phyloP scores from a whole-genome alignment of 257 asterid species.

The Penstemon davidsonii region DNA sequence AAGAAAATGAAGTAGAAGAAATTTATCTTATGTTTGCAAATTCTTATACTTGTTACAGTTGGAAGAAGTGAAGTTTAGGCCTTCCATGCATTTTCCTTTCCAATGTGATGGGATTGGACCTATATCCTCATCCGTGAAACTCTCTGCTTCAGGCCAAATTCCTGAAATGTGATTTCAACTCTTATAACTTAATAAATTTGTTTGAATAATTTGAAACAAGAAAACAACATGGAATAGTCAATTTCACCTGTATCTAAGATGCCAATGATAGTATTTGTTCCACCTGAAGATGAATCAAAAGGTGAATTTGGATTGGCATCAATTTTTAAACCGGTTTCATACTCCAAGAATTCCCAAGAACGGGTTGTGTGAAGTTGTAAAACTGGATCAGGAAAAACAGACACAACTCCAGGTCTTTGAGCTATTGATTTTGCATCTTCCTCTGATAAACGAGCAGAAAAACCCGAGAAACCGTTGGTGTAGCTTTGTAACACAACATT shows the following conservation, averaged over 20 bases:
- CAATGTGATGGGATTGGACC: conserved; percentile 65
- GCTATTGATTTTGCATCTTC: conserved; percentile 63
- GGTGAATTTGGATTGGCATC: conserved; percentile 30
- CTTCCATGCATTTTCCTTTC: conserved; percentile 80
- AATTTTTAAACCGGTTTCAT: conserved; percentile 41
- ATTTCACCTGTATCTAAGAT: conserved; percentile 74
- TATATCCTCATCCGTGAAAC: conserved; percentile 61
- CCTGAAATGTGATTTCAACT: conserved; percentile 43
- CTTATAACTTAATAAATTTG: not conserved
- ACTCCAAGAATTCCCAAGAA: conserved; percentile 87
- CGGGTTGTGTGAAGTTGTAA: conserved; percentile 83
- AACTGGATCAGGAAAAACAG: conserved; percentile 78
- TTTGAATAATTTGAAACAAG: not conserved
- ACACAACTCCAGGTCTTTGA: conserved; percentile 63
- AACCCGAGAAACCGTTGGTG: conserved; percentile 69
- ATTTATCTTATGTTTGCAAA: not conserved
- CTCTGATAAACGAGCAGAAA: conserved; percentile 64
- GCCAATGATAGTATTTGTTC: conserved; percentile 65
- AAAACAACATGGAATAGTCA: not conserved
- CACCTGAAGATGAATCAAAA: conserved; percentile 35
- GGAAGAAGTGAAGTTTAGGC: conserved; percentile 48
- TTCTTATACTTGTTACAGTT: conserved; percentile 65
- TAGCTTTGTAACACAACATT: conserved; percentile 57
- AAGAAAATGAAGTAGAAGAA: not conserved
- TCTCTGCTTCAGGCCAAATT: conserved; percentile 90